Base-by-base conservation (phyloP, 345 rosid species). In the Zanthoxylum bungeanum region DNA sequence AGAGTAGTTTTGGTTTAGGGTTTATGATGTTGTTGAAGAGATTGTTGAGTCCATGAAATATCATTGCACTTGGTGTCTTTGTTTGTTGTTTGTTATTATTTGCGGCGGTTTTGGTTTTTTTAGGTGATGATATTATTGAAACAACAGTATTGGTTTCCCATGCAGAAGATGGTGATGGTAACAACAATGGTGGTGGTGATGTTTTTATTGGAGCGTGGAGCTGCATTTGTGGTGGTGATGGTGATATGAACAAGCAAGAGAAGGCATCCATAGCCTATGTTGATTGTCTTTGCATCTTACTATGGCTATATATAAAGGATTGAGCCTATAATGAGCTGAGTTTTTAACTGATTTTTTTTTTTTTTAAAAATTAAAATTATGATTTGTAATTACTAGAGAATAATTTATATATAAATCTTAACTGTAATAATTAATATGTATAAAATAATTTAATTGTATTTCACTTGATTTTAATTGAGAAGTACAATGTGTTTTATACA, bases 1-100 rank as follows among this genome's bases (percentile, higher is more conserved):
- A 85, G 5, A 7, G 49, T 3, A 77, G 71, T 14, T 42, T 47
- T 72, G 66, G 2, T 0, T 89, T 91, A 25, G 91, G 89, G 69
- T 86, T 89, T 36, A 85, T 73, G 7, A 55, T 80, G 70, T 71
- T 85, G 85, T 86, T 88, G 72, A 88, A 79, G 70, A 88, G 44
- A 50, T 75, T 78, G 40, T 86, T 89, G 7, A 86, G 22, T 19
- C 82, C 71, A 57, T 60, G 77, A 66, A 88, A 76, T 24, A 85
- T 39, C 19, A 77, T 5, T 4, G 76, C 47, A 42, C 47, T 12
- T 44, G 49, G 12, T 19, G 19, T 44, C 49, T 44, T 44, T 44
- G 19, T 14, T 44, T 14, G 49, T 0, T 44, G 49, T 44, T 44
- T 44, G 49, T 44, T 44, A 44, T 44, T 14, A 12, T 14, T 19